These are phyloP conservation scores for Hagleromyces aurorensis DNA, from an alignment of 805 yeast species.

Conservation along the genomic window DNA sequence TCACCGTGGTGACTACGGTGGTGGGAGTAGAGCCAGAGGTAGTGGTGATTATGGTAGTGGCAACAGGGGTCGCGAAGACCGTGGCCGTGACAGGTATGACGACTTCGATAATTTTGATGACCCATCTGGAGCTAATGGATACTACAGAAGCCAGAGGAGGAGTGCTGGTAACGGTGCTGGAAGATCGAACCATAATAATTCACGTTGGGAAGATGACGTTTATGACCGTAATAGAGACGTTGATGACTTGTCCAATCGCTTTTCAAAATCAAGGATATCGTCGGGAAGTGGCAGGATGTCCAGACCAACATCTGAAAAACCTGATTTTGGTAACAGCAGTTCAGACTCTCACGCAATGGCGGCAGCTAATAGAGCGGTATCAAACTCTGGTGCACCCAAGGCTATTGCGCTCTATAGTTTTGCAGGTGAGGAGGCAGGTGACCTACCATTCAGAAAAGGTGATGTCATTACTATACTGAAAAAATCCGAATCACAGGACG, in stretches of 20 bases:
- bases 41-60: slow-evolving; percentile 7
- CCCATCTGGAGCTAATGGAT: slow-evolving; percentile 36
- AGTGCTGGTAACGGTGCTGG: slow-evolving; percentile 16
- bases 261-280: slow-evolving; percentile 31
- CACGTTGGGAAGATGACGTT: slow-evolving; percentile 85
- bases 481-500: slow-evolving; percentile 82
- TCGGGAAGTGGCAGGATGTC: slow-evolving; percentile 34
- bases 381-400: slow-evolving; percentile 43
- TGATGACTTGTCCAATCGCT: slow-evolving; percentile 35
- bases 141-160: slow-evolving; percentile 29
- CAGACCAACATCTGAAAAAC: slow-evolving; percentile 38
- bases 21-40: slow-evolving; percentile 6
- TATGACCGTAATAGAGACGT: slow-evolving; percentile 44
- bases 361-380: too few species aligned
- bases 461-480: slow-evolving; percentile 83
- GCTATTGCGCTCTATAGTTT: slow-evolving; percentile 88
- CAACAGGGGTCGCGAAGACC: slow-evolving; percentile 13
- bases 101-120: slow-evolving; percentile 25
- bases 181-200: slow-evolving; percentile 19
- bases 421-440: slow-evolving; percentile 91
- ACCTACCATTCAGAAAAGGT: slow-evolving; percentile 87
- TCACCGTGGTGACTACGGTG: slow-evolving; percentile 23
- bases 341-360: too few species aligned
- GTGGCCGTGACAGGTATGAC: slow-evolving; percentile 14
- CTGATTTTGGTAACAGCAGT: slow-evolving; percentile 27